Conservation (phyloP, 495 filamentous ascomycete species). For the Penicillium coffeae region DNA sequence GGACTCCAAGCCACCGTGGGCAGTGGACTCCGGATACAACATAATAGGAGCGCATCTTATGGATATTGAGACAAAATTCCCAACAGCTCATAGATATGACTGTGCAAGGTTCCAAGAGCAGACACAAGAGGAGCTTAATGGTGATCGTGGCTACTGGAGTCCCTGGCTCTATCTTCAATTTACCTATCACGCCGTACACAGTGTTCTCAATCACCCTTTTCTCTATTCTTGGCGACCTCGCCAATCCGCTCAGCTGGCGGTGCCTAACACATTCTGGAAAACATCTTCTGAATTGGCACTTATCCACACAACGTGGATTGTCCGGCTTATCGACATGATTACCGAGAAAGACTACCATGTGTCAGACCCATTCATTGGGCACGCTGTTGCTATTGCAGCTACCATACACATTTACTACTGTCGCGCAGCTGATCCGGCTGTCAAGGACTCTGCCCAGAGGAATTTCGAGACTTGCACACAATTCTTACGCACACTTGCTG, state of each 20-base stretch:
- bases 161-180: slow-evolving; percentile 44
- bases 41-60: slow-evolving; percentile 40
- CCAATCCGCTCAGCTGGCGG: slow-evolving; percentile 38
- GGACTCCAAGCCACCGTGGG: slow-evolving; percentile 38
- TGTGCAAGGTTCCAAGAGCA: slow-evolving; percentile 39
- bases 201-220: slow-evolving; percentile 42
- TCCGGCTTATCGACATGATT: slow-evolving; percentile 42
- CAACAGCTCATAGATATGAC: slow-evolving; percentile 39
- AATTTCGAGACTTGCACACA: slow-evolving; percentile 35
- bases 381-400: slow-evolving; percentile 36
- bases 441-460: slow-evolving; percentile 36
- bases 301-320: slow-evolving; percentile 43
- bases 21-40: slow-evolving; percentile 38
- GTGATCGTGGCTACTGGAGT: slow-evolving; percentile 38
- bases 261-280: slow-evolving; percentile 44
- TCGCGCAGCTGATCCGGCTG: slow-evolving; percentile 33
- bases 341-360: slow-evolving; percentile 36
- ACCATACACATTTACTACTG: slow-evolving; percentile 43
- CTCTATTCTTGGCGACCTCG: slow-evolving; percentile 43
- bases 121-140: slow-evolving; percentile 28
- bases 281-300: slow-evolving; percentile 40
- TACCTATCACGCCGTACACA: slow-evolving; percentile 40
- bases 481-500: slow-evolving; percentile 29
- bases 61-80: slow-evolving; percentile 39
- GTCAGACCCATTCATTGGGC: slow-evolving; percentile 40